phyloP scores from a whole-genome alignment of 306 rosid species.

The Vicia villosa region DNA sequence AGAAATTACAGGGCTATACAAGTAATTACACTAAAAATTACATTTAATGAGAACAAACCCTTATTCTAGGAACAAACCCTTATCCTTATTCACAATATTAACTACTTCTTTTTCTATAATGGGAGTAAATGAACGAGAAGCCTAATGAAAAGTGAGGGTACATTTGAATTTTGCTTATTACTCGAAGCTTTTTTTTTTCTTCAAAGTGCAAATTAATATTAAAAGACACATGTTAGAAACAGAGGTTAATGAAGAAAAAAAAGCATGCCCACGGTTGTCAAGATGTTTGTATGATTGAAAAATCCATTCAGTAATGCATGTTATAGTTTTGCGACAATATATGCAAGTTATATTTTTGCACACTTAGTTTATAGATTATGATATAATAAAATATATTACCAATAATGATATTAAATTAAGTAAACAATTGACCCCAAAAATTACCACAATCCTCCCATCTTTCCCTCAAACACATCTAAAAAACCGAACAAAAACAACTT shows the following conservation, averaged over 20 bases:
- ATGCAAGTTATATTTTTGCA: background rate
- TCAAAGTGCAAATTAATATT: background rate
- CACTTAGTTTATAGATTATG: background rate
- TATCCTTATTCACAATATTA: too few species aligned
- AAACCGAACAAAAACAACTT: conserved; percentile 22
- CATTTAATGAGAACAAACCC: too few species aligned
- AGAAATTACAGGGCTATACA: too few species aligned
- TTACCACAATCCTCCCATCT: conserved; percentile 15
- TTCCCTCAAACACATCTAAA: conserved; percentile 9
- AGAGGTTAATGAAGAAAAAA: too few species aligned
- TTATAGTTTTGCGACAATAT: background rate
- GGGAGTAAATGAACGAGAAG: too few species aligned
- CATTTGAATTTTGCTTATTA: background rate
- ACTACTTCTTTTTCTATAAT: too few species aligned
- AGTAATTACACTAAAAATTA: too few species aligned
- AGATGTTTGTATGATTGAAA: background rate
- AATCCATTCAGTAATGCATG: background rate
- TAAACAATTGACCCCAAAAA: conserved; percentile 9
- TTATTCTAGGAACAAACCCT: too few species aligned
- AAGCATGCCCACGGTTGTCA: background rate
- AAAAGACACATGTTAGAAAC: background rate
- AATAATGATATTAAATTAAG: conserved; percentile 2
- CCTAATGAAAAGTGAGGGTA: background rate
- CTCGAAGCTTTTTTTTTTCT: too few species aligned
- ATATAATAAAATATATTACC: background rate